These are phyloP conservation scores for Phytophthora megakarya DNA, from an alignment of 352 stramenopile genomes.

Conservation along the genomic window DNA sequence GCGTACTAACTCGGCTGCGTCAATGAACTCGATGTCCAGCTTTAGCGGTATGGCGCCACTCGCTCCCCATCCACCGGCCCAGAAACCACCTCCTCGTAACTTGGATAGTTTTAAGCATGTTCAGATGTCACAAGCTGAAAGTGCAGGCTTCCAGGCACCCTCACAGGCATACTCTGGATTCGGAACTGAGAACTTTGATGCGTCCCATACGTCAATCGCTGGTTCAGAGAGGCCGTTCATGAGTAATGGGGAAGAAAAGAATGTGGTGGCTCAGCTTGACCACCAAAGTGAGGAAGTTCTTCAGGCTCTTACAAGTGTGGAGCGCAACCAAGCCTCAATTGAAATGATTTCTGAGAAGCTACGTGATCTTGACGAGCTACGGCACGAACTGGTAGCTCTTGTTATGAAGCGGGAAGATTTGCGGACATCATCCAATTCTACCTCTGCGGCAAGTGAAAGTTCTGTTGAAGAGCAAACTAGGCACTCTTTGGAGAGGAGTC, in stretches of 20 bases:
- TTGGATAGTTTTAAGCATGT: slow-evolving; percentile 37
- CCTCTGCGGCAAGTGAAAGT: slow-evolving; percentile 15
- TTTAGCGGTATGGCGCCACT: slow-evolving; percentile 34
- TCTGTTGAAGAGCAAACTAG: slow-evolving; percentile 41
- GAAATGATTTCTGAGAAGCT: slow-evolving; percentile 68
- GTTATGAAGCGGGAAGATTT: slow-evolving; percentile 72
- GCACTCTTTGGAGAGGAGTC: slow-evolving; percentile 48
- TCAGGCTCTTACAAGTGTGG: slow-evolving; percentile 47
- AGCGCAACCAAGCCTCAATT: slow-evolving; percentile 67
- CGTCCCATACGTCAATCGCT: neutral
- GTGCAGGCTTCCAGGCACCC: slow-evolving; percentile 19
- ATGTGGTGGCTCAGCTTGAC: slow-evolving; percentile 55
- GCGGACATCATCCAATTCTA: slow-evolving; percentile 31
- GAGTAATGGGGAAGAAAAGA: slow-evolving; percentile 58
- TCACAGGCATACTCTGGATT: slow-evolving; percentile 22
- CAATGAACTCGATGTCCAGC: slow-evolving; percentile 50
- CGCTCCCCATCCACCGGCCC: slow-evolving; percentile 17
- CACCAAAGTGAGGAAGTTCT: slow-evolving; percentile 58
- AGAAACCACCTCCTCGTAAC: slow-evolving; percentile 26
- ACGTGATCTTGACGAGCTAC: slow-evolving; percentile 72
- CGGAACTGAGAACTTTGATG: slow-evolving; percentile 23
- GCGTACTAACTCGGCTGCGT: slow-evolving; percentile 47
- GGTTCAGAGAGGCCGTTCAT: slow-evolving; percentile 56
- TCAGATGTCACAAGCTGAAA: slow-evolving; percentile 24
- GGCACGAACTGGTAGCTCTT: slow-evolving; percentile 69